Evolutionary conservation across 2,329 filamentous ascomycete genomes (phyloP).

Genomic region (Aspergillus eucalypticola): DNA sequence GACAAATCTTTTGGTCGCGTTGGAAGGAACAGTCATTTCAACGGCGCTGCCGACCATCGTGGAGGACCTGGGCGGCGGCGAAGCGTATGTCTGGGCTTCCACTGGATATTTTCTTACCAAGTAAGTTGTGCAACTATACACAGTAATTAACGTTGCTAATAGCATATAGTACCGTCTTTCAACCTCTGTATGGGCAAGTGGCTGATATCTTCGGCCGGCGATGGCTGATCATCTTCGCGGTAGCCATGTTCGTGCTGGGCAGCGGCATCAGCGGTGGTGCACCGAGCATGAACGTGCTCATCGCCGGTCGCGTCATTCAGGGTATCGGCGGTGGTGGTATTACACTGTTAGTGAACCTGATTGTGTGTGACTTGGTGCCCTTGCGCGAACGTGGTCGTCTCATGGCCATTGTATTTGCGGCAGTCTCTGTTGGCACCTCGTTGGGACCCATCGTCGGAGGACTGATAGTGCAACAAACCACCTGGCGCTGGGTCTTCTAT

Average conservation of each 20-base stretch:
- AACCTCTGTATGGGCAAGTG: slow-evolving; percentile 54
- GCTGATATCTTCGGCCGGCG: slow-evolving; percentile 56
- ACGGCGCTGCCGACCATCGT: no score
- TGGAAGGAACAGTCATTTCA: no score
- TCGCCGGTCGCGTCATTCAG: slow-evolving; percentile 58
- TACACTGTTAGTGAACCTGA: slow-evolving; percentile 43
- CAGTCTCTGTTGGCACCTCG: slow-evolving; percentile 43
- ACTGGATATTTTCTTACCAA: no score
- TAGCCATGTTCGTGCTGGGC: slow-evolving; percentile 51
- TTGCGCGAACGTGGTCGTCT: slow-evolving; percentile 36
- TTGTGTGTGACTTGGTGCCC: slow-evolving; percentile 51
- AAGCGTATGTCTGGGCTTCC: no score
- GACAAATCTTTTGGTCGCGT: no score
- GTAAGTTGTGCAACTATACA: no score
- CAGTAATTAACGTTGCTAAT: neutral
- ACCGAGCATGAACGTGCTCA: slow-evolving; percentile 47
- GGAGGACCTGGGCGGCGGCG: no score
- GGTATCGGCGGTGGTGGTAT: slow-evolving; percentile 54
- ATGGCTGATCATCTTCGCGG: slow-evolving; percentile 45
- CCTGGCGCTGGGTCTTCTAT: slow-evolving; percentile 35
- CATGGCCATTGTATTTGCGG: slow-evolving; percentile 24
- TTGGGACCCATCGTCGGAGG: slow-evolving; percentile 48
- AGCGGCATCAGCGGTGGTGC: slow-evolving; percentile 56
- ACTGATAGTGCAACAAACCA: slow-evolving; percentile 21
- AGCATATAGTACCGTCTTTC: slow-evolving; percentile 18